Percentiles rank a stretch among this genome's conserved stretches.
Conservation (phyloP, 805 yeast species). For the Tetrapisispora pingtungensis region DNA sequence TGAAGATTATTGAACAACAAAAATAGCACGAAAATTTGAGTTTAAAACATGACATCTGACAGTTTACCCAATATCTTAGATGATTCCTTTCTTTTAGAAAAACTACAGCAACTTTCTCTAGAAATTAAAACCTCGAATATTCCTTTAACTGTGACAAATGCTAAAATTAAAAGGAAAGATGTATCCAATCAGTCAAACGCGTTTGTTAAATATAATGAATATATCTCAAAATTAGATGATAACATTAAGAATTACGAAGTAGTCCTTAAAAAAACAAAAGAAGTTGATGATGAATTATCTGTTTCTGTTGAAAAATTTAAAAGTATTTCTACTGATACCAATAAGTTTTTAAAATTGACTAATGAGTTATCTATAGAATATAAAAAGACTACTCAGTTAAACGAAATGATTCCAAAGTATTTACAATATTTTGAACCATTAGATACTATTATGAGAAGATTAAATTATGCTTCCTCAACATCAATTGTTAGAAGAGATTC, state of each 20-base stretch:
- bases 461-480: constrained; percentile 60
- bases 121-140: not conserved
- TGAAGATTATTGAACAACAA: no score
- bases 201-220: constrained; percentile 13
- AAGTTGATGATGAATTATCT: constrained; percentile 22
- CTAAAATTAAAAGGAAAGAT: no score
- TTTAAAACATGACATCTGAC: not conserved
- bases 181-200: constrained; percentile 1
- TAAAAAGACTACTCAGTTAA: constrained; percentile 38
- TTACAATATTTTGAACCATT: constrained; percentile 58
- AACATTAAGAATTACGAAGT: constrained; percentile 33
- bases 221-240: constrained; percentile 23
- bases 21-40: not conserved
- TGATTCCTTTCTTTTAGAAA: constrained; percentile 17
- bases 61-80: constrained; percentile 19
- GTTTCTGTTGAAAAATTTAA: constrained; percentile 27
- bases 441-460: constrained; percentile 55
- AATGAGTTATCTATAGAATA: constrained; percentile 36
- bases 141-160: not conserved
- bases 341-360: constrained; percentile 38
- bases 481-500: constrained; percentile 49
- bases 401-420: constrained; percentile 49
- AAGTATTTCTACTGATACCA: constrained; percentile 24
- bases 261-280: constrained; percentile 31
- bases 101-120: constrained; percentile 14